Conservation (phyloP, 192 early-diverging fungal species). For the Dissophora globulifera region DNA sequence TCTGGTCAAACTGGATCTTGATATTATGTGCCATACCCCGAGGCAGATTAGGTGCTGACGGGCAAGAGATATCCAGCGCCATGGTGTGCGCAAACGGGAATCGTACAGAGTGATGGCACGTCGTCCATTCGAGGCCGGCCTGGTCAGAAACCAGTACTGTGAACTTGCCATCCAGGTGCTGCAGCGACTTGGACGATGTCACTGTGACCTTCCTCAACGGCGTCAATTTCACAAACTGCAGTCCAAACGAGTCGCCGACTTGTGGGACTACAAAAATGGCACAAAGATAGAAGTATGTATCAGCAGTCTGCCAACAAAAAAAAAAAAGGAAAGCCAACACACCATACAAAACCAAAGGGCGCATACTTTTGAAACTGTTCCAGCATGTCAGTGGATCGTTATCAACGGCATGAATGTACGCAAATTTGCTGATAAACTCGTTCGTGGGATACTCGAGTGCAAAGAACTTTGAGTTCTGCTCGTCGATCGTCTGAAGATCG, state of each 20-base stretch:
- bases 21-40: slow-evolving; percentile 6
- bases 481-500: slow-evolving; percentile 43
- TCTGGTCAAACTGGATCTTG: slow-evolving; percentile 13
- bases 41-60: slow-evolving; percentile 10
- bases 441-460: slow-evolving; percentile 46
- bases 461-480: slow-evolving; percentile 54
- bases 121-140: slow-evolving; percentile 5
- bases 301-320: too few relatives aligned
- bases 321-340: not conserved
- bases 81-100: slow-evolving; percentile 15
- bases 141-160: slow-evolving; percentile 19
- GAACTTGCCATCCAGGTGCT: slow-evolving; percentile 16
- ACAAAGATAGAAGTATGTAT: too few relatives aligned
- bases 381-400: slow-evolving; percentile 57
- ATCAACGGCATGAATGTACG: slow-evolving; percentile 64
- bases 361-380: slow-evolving; percentile 55
- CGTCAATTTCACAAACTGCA: slow-evolving; percentile 51
- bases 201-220: slow-evolving; percentile 18
- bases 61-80: slow-evolving; percentile 23
- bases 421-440: slow-evolving; percentile 51
- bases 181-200: slow-evolving; percentile 19
- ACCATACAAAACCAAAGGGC: too few relatives aligned
- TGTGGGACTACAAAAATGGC: too few relatives aligned
- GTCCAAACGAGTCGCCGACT: slow-evolving; percentile 59
- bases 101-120: slow-evolving; percentile 17